Base-by-base conservation (phyloP, 768 basidiomycete species). In the Coprinopsis cinerea region DNA sequence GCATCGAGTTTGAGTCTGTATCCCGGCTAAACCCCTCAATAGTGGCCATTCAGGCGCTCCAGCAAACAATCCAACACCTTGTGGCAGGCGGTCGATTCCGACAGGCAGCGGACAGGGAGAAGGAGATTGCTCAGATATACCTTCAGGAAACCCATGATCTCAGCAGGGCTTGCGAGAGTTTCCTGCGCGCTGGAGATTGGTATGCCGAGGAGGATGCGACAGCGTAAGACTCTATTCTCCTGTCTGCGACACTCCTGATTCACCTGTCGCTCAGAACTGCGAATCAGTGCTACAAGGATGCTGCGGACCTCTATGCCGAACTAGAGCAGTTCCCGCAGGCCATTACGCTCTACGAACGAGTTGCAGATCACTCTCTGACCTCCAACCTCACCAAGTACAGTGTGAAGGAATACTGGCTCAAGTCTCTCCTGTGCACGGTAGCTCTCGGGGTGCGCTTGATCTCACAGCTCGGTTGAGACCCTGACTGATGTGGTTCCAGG, bases 91-190 rank as follows among this genome's bases (percentile, higher is more conserved):
- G 96, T 45, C 83, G 92, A 49, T 99, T 98, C 75, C 75, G 96
- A 45, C 96, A 99, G 66, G 96, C 96, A 18, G 96, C 95, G 4
- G 96, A 99, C 67, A 75, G 96, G 59, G 92, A 97, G 76, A 98
- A 95, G 69, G 89, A 98, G 71, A 94, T 97, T 56, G 96, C 84
- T 2, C 85, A 91, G 62, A 92, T 97, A 54, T 85, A 92, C 68
- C 77, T 92, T n/a, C 83, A 89, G 54, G 88, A 92, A 56, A 69
- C 74, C 36, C 73, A 82, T 57, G 88, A 96, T 65, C 70, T 94
- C 26, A 78, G 79, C 13, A 87, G 83, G 58, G 93, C 93, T 47
- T 90, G 91, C 61, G 92, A 97, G 52, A 92, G 90, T 67, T 92
- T 83, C 58, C 86, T 85, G 62, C 75, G 87, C 43, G 96, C 96